Conservation (phyloP, 2,329 filamentous ascomycete genomes). For the Cladophialophora immunda region DNA sequence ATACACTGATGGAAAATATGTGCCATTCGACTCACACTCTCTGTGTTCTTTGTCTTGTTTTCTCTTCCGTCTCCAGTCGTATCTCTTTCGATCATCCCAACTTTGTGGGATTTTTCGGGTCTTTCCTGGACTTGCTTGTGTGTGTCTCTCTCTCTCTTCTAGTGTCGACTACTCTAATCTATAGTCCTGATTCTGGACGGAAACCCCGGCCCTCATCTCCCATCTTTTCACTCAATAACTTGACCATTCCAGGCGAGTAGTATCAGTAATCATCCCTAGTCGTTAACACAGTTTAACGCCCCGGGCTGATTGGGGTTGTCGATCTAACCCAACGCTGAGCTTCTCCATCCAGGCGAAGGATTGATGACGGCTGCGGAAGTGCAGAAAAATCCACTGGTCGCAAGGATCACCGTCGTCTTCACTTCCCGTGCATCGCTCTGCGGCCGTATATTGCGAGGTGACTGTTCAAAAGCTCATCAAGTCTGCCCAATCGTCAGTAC, state of each 20-base stretch:
- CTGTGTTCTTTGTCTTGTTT: not conserved
- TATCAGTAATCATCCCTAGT: not conserved
- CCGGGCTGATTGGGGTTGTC: not conserved
- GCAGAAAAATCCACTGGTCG: not conserved
- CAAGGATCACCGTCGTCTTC: not conserved
- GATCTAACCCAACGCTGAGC: not conserved
- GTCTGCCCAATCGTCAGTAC: conserved; percentile 29
- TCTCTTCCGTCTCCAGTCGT: not conserved
- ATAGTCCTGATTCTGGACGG: not conserved
- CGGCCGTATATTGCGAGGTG: not conserved
- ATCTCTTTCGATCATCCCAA: too few relatives aligned
- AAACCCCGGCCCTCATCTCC: not conserved
- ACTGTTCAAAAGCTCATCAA: conserved; percentile 36
- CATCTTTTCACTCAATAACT: too few relatives aligned
- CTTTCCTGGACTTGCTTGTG: too few relatives aligned
- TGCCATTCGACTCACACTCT: not conserved
- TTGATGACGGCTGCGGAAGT: not conserved
- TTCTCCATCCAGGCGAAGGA: not conserved
- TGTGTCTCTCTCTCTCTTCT: not conserved
- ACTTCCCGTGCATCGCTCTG: not conserved
- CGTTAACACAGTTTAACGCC: not conserved
- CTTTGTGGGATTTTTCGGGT: too few relatives aligned
- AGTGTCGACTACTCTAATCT: not conserved
- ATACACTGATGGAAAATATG: not conserved
- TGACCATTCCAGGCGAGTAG: too few relatives aligned